Percentiles rank a stretch among this genome's conserved stretches.
Conservation (phyloP, 148 eudicot species). For the Gaultheria prostrata region DNA sequence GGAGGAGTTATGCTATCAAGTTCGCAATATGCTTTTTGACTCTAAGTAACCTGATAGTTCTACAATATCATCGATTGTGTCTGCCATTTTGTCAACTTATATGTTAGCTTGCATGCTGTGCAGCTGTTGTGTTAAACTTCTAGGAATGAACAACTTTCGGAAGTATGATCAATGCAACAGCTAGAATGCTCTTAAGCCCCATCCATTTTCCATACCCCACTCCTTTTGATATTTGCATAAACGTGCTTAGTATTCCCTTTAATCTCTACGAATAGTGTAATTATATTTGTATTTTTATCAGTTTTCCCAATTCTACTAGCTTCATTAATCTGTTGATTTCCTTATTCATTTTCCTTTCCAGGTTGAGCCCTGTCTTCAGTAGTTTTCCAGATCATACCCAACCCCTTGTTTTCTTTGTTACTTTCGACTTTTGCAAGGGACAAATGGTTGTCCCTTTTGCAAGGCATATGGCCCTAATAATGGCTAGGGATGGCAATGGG, state of each 20-base stretch:
- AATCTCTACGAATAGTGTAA: neutral
- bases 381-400: neutral
- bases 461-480: conserved; percentile 3
- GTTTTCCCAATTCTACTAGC: neutral
- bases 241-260: neutral
- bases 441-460: neutral
- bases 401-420: neutral
- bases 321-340: neutral
- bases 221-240: neutral
- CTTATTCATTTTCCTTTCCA: neutral
- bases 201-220: neutral
- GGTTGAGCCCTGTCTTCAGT: neutral
- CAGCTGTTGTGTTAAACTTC: neutral
- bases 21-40: neutral
- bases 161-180: neutral
- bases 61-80: neutral
- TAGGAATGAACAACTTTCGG: neutral
- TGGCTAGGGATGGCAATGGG: too few relatives aligned
- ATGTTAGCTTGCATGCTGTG: neutral
- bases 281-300: neutral
- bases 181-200: neutral
- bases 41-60: neutral
- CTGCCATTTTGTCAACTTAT: neutral
- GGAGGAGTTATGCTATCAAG: neutral
- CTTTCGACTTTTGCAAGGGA: neutral